A percentile compares a stretch with the other conserved stretches of the same genome.
phyloP scores from a whole-genome alignment of 176 grass and related monocot genomes.

The Otatea glauca region DNA sequence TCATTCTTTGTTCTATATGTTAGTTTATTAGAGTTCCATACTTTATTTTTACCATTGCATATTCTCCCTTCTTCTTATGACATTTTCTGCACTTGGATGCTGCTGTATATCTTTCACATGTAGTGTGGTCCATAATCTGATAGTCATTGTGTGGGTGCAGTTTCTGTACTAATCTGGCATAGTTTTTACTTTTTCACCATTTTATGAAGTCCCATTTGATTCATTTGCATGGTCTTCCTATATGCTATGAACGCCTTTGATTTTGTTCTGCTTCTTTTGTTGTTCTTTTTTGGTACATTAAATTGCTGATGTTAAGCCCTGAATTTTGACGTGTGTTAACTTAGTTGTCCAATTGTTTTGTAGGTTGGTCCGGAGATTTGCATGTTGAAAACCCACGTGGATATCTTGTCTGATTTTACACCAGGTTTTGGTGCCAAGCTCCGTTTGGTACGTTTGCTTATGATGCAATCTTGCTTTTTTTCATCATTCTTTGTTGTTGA shows the following conservation, averaged over 20 bases:
- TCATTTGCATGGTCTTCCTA: background rate
- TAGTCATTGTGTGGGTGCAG: background rate
- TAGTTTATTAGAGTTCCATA: background rate
- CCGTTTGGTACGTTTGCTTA: conserved; percentile 53
- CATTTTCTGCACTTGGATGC: background rate
- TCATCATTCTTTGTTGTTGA: background rate
- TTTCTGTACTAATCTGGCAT: background rate
- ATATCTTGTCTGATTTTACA: conserved; percentile 90
- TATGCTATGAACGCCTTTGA: background rate
- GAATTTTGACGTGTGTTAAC: background rate
- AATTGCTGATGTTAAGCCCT: background rate
- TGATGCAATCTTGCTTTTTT: background rate
- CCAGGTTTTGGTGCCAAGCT: conserved; percentile 75
- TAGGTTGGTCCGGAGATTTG: conserved; percentile 88
- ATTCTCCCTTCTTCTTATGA: background rate
- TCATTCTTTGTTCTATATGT: background rate
- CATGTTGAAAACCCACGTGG: conserved; percentile 92
- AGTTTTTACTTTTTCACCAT: background rate
- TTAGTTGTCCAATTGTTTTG: conserved; percentile 2
- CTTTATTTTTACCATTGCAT: background rate
- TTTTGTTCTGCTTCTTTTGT: background rate
- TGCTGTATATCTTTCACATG: background rate
- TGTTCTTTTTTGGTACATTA: conserved; percentile 2
- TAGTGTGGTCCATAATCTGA: background rate
- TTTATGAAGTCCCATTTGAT: background rate